Evolutionary conservation across 768 basidiomycete genomes (phyloP).

Genomic region (Ramaria rubella): DNA sequence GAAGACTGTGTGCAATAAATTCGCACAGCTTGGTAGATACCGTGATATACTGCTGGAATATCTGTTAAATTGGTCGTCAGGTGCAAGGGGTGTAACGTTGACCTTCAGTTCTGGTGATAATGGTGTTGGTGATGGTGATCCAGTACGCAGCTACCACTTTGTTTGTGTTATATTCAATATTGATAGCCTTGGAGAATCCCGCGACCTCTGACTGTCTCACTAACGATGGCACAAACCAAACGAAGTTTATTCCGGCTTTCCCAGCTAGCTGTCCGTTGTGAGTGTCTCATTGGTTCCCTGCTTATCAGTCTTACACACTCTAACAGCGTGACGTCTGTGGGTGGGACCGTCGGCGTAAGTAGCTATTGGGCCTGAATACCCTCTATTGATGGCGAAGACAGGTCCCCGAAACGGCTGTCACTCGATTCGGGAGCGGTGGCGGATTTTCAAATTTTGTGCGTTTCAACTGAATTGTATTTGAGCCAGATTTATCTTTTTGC

Average conservation of each 20-base stretch:
- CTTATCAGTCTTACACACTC: background rate
- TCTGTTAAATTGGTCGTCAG: conserved; percentile 24
- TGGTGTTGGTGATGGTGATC: conserved; percentile 61
- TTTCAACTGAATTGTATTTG: background rate
- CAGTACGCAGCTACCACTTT: conserved; percentile 12
- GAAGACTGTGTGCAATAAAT: conserved; percentile 44
- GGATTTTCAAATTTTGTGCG: conserved; percentile 6
- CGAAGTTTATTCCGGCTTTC: conserved; percentile 48
- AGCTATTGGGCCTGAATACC: background rate
- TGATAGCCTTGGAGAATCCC: conserved; percentile 31
- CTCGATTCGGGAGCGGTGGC: conserved; percentile 4
- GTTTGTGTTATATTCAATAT: background rate
- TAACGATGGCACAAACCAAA: conserved; percentile 51
- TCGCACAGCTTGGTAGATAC: conserved; percentile 64
- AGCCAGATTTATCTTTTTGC: background rate
- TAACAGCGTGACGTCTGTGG: conserved; percentile 62
- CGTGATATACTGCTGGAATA: background rate
- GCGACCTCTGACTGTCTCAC: conserved; percentile 46
- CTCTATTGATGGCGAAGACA: background rate
- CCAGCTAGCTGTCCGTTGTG: conserved; percentile 47
- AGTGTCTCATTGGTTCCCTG: conserved; percentile 15
- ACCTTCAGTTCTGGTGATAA: conserved; percentile 60
- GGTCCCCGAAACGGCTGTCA: conserved; percentile 9
- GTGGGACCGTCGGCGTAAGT: conserved; percentile 46
- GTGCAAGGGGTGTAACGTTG: conserved; percentile 58